Conservation (phyloP, 768 basidiomycete species). For the Mycena kentingensis region DNA sequence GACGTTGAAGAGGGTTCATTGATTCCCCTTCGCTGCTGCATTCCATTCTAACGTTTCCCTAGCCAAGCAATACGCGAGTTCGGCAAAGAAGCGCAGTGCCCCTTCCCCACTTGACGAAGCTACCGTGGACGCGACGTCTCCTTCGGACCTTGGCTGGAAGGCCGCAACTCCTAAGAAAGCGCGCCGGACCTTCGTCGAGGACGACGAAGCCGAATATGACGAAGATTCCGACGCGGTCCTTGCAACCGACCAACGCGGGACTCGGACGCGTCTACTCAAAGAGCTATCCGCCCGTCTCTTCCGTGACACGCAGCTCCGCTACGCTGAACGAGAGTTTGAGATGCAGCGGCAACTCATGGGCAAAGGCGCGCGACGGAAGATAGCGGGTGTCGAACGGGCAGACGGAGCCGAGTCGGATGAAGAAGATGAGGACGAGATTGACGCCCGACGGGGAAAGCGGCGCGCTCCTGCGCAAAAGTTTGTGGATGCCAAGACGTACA, state of each 20-base stretch:
- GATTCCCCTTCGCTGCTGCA: neutral
- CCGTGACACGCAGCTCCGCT: constrained; percentile 77
- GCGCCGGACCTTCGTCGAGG: constrained; percentile 4
- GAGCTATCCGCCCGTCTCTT: constrained; percentile 81
- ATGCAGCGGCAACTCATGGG: constrained; percentile 88
- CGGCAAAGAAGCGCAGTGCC: constrained; percentile 11
- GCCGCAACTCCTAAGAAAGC: constrained; percentile 20
- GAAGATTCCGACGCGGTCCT: constrained; percentile 31
- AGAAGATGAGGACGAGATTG: constrained; percentile 57
- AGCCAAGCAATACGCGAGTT: constrained; percentile 30
- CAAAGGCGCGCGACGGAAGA: constrained; percentile 76
- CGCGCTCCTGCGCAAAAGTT: constrained; percentile 36
- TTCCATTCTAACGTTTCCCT: neutral
- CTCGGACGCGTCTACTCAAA: constrained; percentile 61
- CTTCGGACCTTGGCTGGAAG: constrained; percentile 57
- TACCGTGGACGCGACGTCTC: constrained; percentile 25
- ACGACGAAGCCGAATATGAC: constrained; percentile 23
- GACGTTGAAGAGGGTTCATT: constrained; percentile 61
- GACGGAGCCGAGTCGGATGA: constrained; percentile 52
- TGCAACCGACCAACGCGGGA: constrained; percentile 30
- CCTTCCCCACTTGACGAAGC: neutral
- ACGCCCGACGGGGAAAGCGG: constrained; percentile 46
- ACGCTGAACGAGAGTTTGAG: constrained; percentile 84
- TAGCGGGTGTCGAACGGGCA: constrained; percentile 59
- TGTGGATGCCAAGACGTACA: constrained; percentile 62